phyloP scores from a whole-genome alignment of 2,329 filamentous ascomycete species.

The Calonectria honghensis region DNA sequence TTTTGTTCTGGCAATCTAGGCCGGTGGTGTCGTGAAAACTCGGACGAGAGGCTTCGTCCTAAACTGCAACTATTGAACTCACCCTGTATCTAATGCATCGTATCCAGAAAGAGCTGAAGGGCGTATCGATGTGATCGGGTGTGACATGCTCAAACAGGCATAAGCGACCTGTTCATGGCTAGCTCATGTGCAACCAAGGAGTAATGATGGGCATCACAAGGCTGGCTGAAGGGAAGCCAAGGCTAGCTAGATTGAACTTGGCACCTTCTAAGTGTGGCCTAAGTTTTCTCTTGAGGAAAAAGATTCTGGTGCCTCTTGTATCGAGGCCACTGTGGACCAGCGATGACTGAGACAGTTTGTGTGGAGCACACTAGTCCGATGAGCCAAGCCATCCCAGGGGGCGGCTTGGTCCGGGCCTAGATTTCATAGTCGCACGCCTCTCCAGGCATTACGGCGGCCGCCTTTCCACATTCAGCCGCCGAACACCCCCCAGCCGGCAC shows the following conservation, averaged over 20 bases:
- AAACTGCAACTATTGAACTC: neutral
- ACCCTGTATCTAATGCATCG: neutral
- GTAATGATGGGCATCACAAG: conserved; percentile 11
- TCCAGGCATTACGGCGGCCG: neutral
- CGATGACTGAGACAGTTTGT: neutral
- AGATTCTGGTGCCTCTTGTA: neutral
- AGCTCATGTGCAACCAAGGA: conserved; percentile 7
- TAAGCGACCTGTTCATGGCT: neutral
- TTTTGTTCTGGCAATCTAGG: neutral
- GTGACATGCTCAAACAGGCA: conserved; percentile 7
- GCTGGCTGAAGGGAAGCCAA: conserved; percentile 1
- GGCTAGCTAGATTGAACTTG: neutral
- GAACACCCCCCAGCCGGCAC: neutral
- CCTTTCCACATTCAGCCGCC: conserved; percentile 3
- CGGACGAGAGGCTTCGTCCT: conserved; percentile 18
- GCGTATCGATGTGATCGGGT: neutral
- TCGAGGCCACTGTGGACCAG: neutral
- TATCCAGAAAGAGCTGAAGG: neutral
- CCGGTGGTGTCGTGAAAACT: neutral
- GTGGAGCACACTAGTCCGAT: neutral
- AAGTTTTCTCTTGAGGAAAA: neutral
- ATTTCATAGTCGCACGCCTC: conserved; percentile 6
- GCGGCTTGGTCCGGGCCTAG: neutral
- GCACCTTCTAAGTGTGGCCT: neutral
- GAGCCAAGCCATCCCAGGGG: neutral